Evolutionary conservation across 176 grass and related monocot species (phyloP), one percentile per base, ranked within the genome.

Genomic region (Coix lacrymajobi): DNA sequence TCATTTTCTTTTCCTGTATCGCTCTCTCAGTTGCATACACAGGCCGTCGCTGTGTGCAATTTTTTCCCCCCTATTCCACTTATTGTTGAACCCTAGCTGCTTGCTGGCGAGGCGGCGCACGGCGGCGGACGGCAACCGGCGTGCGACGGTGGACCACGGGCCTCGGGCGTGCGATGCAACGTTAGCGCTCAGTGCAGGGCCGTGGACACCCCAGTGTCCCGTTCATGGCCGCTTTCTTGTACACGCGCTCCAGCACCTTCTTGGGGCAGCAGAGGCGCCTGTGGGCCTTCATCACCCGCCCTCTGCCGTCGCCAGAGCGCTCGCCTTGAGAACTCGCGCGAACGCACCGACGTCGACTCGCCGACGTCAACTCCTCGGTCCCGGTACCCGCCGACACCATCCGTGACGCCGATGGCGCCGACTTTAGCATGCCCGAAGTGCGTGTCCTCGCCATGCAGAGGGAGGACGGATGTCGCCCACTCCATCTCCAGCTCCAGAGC

Each of bases 371-470:
- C 72, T 10, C 48, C 72, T 11, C 0, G 1, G 1, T 36, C 1
- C 30, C 49, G 49, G 52, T 6, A 83, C 74, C 19, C 41, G 17
- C 86, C 86, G 25, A 88, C 86, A 14, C 86, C 86, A 31, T 88
- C 86, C 54, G 86, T 80, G 73, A 88, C 80, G 40, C 73, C 65
- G 54, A 83, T 12, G 19, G 79, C 57, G 8, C 57, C 56, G 79
- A 37, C 37, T 2, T 41, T 66, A 32, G 6, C 46, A 37, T 74
- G 46, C 4, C n/a, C 72, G 74, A 88, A 88, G 80, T 83, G 74
- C 43, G 86, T 73, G 64, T 83, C 86, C 54, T 88, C 73, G 56
- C 63, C 69, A 60, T 88, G 75, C 32, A 0, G 7, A 1, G 20
- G 15, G 11, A 66, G 28, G 75, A 68, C 83, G 69, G 75, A 84